Conservation (phyloP, 768 basidiomycete species). For the Suillus fuscotomentosus region DNA sequence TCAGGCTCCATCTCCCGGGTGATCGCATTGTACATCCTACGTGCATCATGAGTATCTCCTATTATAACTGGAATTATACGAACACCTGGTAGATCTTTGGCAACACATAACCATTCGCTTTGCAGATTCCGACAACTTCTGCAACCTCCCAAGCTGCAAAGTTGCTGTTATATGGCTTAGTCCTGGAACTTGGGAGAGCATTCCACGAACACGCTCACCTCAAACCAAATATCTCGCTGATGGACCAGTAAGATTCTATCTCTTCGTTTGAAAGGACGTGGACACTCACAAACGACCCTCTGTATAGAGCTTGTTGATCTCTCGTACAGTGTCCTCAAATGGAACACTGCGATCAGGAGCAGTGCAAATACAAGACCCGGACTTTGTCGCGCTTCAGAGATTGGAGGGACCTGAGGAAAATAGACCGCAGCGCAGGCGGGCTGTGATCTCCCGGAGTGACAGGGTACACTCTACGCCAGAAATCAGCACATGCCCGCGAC, state of each 20-base stretch:
- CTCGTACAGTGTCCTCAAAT: slow-evolving; percentile 54
- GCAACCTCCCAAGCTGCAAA: slow-evolving; percentile 58
- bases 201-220: slow-evolving; percentile 14
- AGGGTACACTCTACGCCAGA: slow-evolving; percentile 37
- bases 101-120: slow-evolving; percentile 49
- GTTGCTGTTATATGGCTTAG: slow-evolving; percentile 33
- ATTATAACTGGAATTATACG: slow-evolving; percentile 12
- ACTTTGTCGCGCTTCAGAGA: slow-evolving; percentile 44
- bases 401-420: slow-evolving; percentile 46
- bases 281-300: slow-evolving; percentile 53
- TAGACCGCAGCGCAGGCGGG: slow-evolving; percentile 39
- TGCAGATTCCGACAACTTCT: slow-evolving; percentile 58
- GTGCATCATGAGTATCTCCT: neutral
- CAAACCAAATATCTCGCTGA: slow-evolving; percentile 57
- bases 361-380: slow-evolving; percentile 56
- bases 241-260: neutral
- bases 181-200: neutral
- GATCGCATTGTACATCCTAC: slow-evolving; percentile 47
- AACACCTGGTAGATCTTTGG: slow-evolving; percentile 59
- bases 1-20: slow-evolving; percentile 47
- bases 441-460: slow-evolving; percentile 40
- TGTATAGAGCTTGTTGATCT: slow-evolving; percentile 52
- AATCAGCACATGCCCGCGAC: neutral
- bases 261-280: too few relatives aligned
- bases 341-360: slow-evolving; percentile 58